Evolutionary conservation across 192 early-diverging fungal species (phyloP), one percentile per base, ranked within the genome.

Genomic region (Radiomyces spectabilis): DNA sequence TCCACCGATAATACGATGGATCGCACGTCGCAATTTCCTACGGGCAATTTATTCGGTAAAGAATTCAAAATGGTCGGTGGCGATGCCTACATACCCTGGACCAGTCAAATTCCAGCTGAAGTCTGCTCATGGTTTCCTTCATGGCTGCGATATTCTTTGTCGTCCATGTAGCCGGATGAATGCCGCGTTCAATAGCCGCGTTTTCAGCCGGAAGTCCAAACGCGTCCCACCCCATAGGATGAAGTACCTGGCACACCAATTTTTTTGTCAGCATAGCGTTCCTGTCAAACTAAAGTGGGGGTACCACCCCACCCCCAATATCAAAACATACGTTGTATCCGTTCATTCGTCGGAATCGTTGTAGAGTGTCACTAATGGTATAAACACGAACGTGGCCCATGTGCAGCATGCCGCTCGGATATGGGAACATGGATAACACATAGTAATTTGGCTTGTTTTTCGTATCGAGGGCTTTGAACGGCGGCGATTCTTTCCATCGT

Each of bases 181-280:
- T 73, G 10, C 76, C 74, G 12, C 87, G 79, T 48, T 92, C 86
- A 32, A 92, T 91, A 1, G 95, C 93, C 1, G 95, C 95, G 65
- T 98, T 98, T 53, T 98, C 95, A 7, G 95, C 95, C 0, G 95
- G 95, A n/a, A 98, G 72, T 0, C 95, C 95, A 73, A 98, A 98
- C 5, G 92, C 85, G 63, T 98, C 95, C 93, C 94, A 98, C 12
- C 91, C 95, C 84, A 98, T 98, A 4, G 95, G 95, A 55, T 89
- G 81, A 1, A 94, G 66, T 9, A 92, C 79, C 80, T 81, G 22
- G 29, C 5, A 1, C 12, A 25, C 25, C 12, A 2, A 16, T 21
- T 15, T 25, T 61, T 71, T 57, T 27, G 9, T 33, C n/a, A n/a
- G n/a, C n/a, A n/a, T n/a, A n/a, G n/a, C n/a, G n/a, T n/a, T n/a